These are phyloP conservation scores for Pythium scleroteichum DNA, from an alignment of 352 stramenopile genomes.

Conservation along the genomic window DNA sequence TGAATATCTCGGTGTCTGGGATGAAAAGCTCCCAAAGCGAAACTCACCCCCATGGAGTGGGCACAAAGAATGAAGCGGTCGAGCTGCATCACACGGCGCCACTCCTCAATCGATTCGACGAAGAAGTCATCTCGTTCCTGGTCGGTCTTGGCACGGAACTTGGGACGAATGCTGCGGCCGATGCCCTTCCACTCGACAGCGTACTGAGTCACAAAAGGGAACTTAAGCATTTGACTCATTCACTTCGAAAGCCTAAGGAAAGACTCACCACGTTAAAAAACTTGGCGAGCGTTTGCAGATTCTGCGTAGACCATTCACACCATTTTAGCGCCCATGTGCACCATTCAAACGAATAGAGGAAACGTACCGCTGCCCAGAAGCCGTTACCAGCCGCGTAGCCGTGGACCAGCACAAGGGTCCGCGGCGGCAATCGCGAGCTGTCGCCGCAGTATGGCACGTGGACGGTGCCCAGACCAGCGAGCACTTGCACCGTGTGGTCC, in stretches of 20 bases:
- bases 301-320: conserved; percentile 38
- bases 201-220: conserved; percentile 41
- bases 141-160: conserved; percentile 60
- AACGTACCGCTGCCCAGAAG: conserved; percentile 69
- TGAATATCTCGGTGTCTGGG: too few relatives aligned
- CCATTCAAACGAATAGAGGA: not conserved
- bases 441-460: conserved; percentile 79
- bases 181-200: conserved; percentile 84
- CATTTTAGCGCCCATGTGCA: not conserved
- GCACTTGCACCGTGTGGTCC: conserved; percentile 51
- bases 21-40: not conserved
- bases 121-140: conserved; percentile 81
- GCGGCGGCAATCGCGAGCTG: conserved; percentile 42
- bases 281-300: conserved; percentile 73
- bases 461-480: conserved; percentile 69
- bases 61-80: conserved; percentile 77
- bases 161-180: conserved; percentile 65
- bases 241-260: not conserved
- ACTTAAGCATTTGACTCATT: not conserved
- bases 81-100: conserved; percentile 62
- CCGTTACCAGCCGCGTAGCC: conserved; percentile 78
- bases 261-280: conserved; percentile 74
- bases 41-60: conserved; percentile 79
- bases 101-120: conserved; percentile 76
- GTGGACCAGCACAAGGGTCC: conserved; percentile 73